Evolutionary conservation across 2,329 filamentous ascomycete genomes (phyloP), one percentile per base, ranked within the genome.

Genomic region (Sporothrix brasiliensis): DNA sequence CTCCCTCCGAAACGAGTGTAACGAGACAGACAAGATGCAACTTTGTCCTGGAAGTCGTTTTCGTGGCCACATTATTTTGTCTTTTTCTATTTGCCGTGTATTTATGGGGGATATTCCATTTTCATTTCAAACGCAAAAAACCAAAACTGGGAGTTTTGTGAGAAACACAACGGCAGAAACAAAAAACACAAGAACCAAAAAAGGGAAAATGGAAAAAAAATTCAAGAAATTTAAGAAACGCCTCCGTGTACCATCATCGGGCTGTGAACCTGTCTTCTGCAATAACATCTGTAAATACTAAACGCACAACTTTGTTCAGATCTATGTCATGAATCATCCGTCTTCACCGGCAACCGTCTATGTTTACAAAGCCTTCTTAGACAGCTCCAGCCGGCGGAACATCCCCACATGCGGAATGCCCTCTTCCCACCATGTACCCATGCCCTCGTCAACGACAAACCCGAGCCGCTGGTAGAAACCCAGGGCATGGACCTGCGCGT

Each of bases 341-440:
- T 21, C 34, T 19, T 63, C 41, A 44, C 30, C 34, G 21, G 34
- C 30, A 13, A 6, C 30, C 24, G 16, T 47, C 39, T 39, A 19
- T 14, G 16, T 13, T 68, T 39, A 68, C 7, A 34, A 34, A 34
- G 10, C 66, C 24, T 68, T 58, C 52, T 58, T 68, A 21, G 50
- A 61, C 24, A 69, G 21, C 4, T 82, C 76, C 39, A 89, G 72
- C 47, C 86, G 80, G 73, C 79, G 76, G 73, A 87, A 97, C 93
- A 97, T 96, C 72, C 92, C 93, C 21, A 96, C 85, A 82, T 97
- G 93, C 74, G 87, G 83, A 69, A 97, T 94, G 4, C 91, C 92
- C 76, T 95, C 93, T 79, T 97, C 93, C 73, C 85, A 83, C 93
- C 93, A 97, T 44, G 79, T 84, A 0, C 92, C 92, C 86, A 94